These are phyloP conservation scores for Daldinia bambusicola DNA, from an alignment of 495 filamentous ascomycete genomes.

Conservation along the genomic window DNA sequence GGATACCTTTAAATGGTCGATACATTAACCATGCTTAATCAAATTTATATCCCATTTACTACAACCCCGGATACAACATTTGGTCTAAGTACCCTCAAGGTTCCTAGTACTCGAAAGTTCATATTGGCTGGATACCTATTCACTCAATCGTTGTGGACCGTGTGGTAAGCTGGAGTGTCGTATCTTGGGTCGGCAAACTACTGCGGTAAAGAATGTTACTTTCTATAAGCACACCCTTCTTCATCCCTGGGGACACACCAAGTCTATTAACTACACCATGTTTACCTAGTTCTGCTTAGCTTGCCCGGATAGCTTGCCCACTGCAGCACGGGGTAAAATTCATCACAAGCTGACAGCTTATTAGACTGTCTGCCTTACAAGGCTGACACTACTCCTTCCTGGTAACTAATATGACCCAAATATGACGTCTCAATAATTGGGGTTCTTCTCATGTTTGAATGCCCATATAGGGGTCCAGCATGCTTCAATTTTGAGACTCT, in stretches of 20 bases:
- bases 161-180: constrained; percentile 28
- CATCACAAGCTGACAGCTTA: constrained; percentile 27
- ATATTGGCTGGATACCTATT: constrained; percentile 5
- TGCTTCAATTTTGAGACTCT: constrained; percentile 5
- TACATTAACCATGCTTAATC: constrained; percentile 18
- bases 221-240: constrained; percentile 23
- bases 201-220: constrained; percentile 34
- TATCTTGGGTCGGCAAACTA: constrained; percentile 36
- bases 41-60: constrained; percentile 1
- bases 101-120: constrained; percentile 12
- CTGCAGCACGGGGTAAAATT: constrained; percentile 21
- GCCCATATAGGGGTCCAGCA: neutral
- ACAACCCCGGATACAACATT: constrained; percentile 21
- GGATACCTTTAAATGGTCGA: neutral
- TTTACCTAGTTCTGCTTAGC: constrained; percentile 27
- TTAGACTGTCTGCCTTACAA: constrained; percentile 22
- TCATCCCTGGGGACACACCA: constrained; percentile 20
- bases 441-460: constrained; percentile 5
- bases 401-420: neutral
- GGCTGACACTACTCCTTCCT: constrained; percentile 24
- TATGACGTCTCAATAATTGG: neutral
- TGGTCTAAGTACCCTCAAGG: constrained; percentile 18
- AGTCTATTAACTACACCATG: constrained; percentile 15
- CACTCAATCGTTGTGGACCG: neutral
- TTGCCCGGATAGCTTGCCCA: constrained; percentile 10